phyloP scores from a whole-genome alignment of 208 protist genomes.

The Crithidia sp. region DNA sequence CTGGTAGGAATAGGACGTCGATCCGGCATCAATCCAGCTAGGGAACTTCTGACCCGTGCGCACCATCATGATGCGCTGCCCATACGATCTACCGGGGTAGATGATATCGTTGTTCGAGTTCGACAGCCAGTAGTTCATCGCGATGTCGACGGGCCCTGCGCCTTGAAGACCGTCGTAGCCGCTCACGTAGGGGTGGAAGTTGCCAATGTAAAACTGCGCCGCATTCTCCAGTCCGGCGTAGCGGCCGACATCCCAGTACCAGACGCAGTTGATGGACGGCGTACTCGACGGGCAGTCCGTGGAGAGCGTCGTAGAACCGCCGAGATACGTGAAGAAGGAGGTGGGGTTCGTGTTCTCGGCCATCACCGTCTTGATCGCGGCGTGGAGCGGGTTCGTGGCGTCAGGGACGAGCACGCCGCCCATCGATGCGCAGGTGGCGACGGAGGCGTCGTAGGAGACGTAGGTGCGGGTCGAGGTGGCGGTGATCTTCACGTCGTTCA shows the following conservation, averaged over 20 bases:
- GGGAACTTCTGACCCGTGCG: not conserved
- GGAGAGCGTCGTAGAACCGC: constrained; percentile 18
- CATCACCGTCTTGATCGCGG: constrained; percentile 9
- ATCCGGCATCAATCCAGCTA: constrained; percentile 14
- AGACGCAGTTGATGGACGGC: constrained; percentile 26
- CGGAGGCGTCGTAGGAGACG: constrained; percentile 4
- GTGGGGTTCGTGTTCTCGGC: not conserved
- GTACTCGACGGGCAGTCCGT: constrained; percentile 13
- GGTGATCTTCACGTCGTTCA: not conserved
- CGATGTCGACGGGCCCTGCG: not conserved
- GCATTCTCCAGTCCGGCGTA: constrained; percentile 12
- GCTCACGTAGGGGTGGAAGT: constrained; percentile 14
- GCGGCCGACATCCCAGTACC: constrained; percentile 29
- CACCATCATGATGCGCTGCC: constrained; percentile 19
- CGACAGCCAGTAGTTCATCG: constrained; percentile 11
- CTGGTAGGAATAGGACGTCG: not conserved
- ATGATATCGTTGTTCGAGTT: constrained; percentile 1
- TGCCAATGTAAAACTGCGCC: constrained; percentile 25
- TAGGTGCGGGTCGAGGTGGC: not conserved
- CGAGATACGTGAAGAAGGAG: constrained; percentile 26
- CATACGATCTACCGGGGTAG: constrained; percentile 6
- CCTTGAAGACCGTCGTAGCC: constrained; percentile 6
- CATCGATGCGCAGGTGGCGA: not conserved
- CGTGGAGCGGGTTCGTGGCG: constrained; percentile 14
- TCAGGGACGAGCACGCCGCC: constrained; percentile 20